Percentiles rank a stretch among this genome's conserved stretches.
Evolutionary conservation across 108 stramenopile species (phyloP).

Genomic region (Cyclotella distinguenda): DNA sequence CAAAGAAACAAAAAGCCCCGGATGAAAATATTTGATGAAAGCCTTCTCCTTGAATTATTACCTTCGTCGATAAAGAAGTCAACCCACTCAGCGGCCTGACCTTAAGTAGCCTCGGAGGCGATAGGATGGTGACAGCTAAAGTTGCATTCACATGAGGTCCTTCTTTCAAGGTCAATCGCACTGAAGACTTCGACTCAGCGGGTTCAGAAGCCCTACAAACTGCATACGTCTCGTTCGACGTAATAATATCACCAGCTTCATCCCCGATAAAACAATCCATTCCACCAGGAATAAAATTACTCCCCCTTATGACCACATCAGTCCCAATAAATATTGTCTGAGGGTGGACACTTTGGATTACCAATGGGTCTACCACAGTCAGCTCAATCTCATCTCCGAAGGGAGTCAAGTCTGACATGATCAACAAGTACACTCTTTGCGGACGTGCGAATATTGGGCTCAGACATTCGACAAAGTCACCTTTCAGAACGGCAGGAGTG

Average conservation of each 20-base stretch:
- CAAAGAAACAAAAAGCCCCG: neutral
- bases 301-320: slow-evolving; percentile 2
- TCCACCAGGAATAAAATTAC: neutral
- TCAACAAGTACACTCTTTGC: neutral
- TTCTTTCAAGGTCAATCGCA: neutral
- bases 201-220: neutral
- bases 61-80: neutral
- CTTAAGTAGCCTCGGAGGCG: neutral
- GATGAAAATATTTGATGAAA: neutral
- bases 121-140: neutral
- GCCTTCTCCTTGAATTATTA: neutral
- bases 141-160: slow-evolving; percentile 7
- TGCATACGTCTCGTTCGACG: neutral
- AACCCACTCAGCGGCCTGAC: neutral
- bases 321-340: slow-evolving; percentile 2
- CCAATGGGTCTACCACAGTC: neutral
- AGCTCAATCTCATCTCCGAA: neutral
- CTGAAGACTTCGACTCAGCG: neutral
- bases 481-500: neutral
- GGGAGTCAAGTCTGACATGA: neutral
- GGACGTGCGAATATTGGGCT: neutral
- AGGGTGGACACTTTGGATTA: neutral
- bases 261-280: slow-evolving; percentile 3
- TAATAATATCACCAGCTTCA: neutral
- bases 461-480: neutral